Evolutionary conservation across 2,329 filamentous ascomycete genomes (phyloP).

Genomic region (Fonsecaea erecta): DNA sequence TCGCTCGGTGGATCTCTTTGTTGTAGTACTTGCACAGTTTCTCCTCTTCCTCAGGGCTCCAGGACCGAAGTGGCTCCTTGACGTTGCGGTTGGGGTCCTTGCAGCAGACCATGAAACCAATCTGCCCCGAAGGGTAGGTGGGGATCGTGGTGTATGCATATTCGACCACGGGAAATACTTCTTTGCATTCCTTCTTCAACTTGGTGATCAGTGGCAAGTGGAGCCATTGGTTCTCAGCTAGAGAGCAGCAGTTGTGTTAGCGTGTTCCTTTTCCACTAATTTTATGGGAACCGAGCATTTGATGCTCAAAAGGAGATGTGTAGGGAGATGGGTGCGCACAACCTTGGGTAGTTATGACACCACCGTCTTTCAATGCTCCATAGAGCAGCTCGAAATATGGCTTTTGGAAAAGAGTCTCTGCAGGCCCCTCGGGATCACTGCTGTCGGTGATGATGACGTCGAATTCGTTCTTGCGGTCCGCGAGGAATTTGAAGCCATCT

Average conservation of each 20-base stretch:
- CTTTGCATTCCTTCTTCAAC: slow-evolving; percentile 95
- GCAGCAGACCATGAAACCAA: slow-evolving; percentile 99
- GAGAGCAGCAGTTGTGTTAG: slow-evolving; percentile 32
- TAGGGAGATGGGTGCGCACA: slow-evolving; percentile 77
- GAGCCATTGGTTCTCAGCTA: slow-evolving; percentile 99
- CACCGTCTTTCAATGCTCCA: slow-evolving; percentile 88
- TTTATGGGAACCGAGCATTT: slow-evolving; percentile 14
- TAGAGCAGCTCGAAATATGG: slow-evolving; percentile 95
- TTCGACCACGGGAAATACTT: slow-evolving; percentile 96
- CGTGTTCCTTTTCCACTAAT: slow-evolving; percentile 6
- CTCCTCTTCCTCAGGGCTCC: slow-evolving; percentile 86
- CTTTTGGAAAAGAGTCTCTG: slow-evolving; percentile 97
- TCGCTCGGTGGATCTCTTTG: slow-evolving; percentile 91
- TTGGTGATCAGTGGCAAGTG: slow-evolving; percentile 91
- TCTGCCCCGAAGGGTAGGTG: slow-evolving; percentile 98
- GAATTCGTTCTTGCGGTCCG: slow-evolving; percentile 94
- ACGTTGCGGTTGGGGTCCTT: slow-evolving; percentile 87
- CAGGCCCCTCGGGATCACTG: slow-evolving; percentile 94
- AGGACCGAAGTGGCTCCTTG: slow-evolving; percentile 79
- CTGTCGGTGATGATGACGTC: slow-evolving; percentile 99
- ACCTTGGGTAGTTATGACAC: slow-evolving; percentile 99
- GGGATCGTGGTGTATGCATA: slow-evolving; percentile 99
- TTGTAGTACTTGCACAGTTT: slow-evolving; percentile 97
- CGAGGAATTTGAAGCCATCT: slow-evolving; percentile 98
- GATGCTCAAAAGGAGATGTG: slow-evolving; percentile 23